A percentile compares a stretch with the other conserved stretches of the same genome.
phyloP scores from a whole-genome alignment of 148 eudicot species.

The Pharnaceum exiguum region DNA sequence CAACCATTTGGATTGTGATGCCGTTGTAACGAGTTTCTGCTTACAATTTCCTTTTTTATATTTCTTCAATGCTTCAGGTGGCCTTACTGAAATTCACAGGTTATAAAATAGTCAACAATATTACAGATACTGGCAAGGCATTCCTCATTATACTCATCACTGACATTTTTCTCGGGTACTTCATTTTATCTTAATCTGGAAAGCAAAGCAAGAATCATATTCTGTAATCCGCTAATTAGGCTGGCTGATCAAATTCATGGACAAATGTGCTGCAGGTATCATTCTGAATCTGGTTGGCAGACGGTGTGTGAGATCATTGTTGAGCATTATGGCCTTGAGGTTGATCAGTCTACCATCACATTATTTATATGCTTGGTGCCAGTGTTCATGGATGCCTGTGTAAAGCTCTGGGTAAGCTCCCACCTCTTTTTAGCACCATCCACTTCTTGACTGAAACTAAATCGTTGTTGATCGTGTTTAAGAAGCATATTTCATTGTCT shows the following conservation, averaged over 20 bases:
- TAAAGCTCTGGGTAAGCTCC: slow-evolving; percentile 93
- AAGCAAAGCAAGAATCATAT: neutral
- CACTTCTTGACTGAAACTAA: neutral
- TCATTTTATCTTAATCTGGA: neutral
- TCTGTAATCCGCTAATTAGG: too few species aligned
- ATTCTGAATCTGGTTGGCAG: slow-evolving; percentile 99
- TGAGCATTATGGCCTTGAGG: slow-evolving; percentile 88
- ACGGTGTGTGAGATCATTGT: slow-evolving; percentile 68
- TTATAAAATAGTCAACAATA: slow-evolving; percentile 78
- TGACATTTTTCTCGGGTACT: slow-evolving; percentile 93
- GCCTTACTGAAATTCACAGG: slow-evolving; percentile 96
- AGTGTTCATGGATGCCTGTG: slow-evolving; percentile 80
- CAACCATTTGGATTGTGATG: neutral
- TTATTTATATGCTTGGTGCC: slow-evolving; percentile 81
- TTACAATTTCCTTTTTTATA: slow-evolving; percentile 6
- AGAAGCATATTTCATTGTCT: too few species aligned
- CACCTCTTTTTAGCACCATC: neutral
- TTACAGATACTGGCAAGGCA: slow-evolving; percentile 94
- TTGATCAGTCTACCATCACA: slow-evolving; percentile 68
- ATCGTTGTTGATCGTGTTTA: neutral
- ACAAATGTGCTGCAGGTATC: slow-evolving; percentile 52
- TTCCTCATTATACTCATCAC: slow-evolving; percentile 77
- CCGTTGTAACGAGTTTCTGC: neutral
- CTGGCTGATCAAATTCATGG: neutral
- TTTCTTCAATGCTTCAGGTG: slow-evolving; percentile 50